Evolutionary conservation across 2,329 filamentous ascomycete genomes (phyloP), one percentile per base, ranked within the genome.

Genomic region (Nemania abortiva): DNA sequence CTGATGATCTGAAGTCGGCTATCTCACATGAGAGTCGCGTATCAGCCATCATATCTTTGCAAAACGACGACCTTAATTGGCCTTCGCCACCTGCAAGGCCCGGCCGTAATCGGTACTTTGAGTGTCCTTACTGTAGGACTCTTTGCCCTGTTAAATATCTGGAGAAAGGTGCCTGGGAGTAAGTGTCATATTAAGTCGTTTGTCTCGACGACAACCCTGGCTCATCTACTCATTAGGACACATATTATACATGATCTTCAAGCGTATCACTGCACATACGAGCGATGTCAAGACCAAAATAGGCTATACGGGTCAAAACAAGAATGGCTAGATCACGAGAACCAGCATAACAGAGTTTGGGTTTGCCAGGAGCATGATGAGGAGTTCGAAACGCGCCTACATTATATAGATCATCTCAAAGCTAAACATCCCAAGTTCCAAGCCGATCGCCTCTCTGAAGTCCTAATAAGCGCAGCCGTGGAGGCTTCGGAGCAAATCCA

Each of bases 301-400:
- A 63, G 69, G 3, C 53, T 71, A 0, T 74, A 74, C 49, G 65
- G 63, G 6, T 53, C 56, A 3, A 68, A 42, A 24, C 59, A 71
- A 49, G 72, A 73, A 29, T 74, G 70, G 70, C 59, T 73, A n/a
- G 55, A 72, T 20, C 72, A 74, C n/a, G 72, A 74, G 47, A 66
- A 39, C 42, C 69, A 69, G 34, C 72, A 74, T 39, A 52, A 34
- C 5, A 50, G 63, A 2, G 66, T 71, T 1, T 74, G 70, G 70
- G 59, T 67, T 31, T 74, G 72, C 27, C 50, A 64, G 22, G 45
- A 39, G 13, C 64, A 70, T 50, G 22, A 47, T 1, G 53, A 49
- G 2, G 72, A 74, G 29, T 73, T 70, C 22, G 72, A 70, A 55
- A 72, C 72, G 4, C 53, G 37, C 15, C 53, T 29, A 9, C 29